Conservation (phyloP, 2,329 filamentous ascomycete genomes). For the Xylariaceae sp. region DNA sequence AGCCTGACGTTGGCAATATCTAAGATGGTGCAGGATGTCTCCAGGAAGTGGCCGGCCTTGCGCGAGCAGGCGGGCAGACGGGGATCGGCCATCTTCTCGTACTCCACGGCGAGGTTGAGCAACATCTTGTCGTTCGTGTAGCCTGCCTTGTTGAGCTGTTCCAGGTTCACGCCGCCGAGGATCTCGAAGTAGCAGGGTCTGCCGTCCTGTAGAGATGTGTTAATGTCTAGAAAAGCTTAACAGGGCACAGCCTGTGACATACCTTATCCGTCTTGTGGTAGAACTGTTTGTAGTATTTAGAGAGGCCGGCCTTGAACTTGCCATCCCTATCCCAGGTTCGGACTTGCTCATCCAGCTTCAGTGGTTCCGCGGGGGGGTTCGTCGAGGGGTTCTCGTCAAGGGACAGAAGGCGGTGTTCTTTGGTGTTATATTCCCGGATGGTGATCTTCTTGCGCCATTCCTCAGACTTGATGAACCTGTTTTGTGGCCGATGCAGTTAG, state of each 20-base stretch:
- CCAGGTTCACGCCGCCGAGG: conserved; percentile 87
- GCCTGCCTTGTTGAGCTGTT: conserved; percentile 78
- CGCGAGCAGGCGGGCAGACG: conserved; percentile 92
- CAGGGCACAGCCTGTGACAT: conserved; percentile 9
- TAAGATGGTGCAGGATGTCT: conserved; percentile 98
- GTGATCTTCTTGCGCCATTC: conserved; percentile 80
- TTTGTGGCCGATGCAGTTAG: conserved; percentile 1
- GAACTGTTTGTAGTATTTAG: conserved; percentile 94
- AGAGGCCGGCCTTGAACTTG: conserved; percentile 67
- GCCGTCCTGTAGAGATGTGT: conserved; percentile 63
- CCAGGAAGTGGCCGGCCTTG: conserved; percentile 81
- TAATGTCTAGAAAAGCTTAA: not conserved
- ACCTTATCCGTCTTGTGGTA: conserved; percentile 96
- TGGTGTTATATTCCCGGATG: conserved; percentile 81
- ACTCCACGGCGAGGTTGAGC: conserved; percentile 92
- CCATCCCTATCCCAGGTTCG: conserved; percentile 60
- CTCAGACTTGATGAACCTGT: conserved; percentile 84
- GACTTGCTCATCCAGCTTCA: conserved; percentile 61
- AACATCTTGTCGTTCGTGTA: conserved; percentile 91
- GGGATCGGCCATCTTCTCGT: conserved; percentile 91
- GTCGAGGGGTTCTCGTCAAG: conserved; percentile 8
- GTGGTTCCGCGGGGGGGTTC: conserved; percentile 18
- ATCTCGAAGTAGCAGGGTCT: conserved; percentile 97
- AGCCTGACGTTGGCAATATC: conserved; percentile 93
- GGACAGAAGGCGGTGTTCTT: conserved; percentile 8